Evolutionary conservation across 495 filamentous ascomycete genomes (phyloP).

Genomic region (Oidiodendron maius): DNA sequence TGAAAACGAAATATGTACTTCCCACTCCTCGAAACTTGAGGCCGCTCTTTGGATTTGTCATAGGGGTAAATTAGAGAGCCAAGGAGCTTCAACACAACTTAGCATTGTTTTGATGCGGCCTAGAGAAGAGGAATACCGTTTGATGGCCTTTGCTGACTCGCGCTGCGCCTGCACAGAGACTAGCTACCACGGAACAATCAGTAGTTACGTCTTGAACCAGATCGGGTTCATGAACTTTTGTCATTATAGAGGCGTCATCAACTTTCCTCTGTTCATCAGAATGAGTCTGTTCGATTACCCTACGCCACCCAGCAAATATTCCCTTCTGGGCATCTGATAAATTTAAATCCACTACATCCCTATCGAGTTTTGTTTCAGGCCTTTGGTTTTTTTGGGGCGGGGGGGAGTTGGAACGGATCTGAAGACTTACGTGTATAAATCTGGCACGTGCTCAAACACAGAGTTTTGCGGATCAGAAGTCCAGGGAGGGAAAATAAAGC

Average conservation of each 20-base stretch:
- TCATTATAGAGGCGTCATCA: conserved; percentile 41
- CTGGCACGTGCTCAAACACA: conserved; percentile 12
- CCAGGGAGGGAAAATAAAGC: conserved; percentile 81
- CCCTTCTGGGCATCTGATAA: conserved; percentile 66
- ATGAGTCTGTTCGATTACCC: conserved; percentile 62
- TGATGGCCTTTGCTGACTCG: conserved; percentile 54
- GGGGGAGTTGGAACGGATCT: not conserved
- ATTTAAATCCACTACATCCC: conserved; percentile 59
- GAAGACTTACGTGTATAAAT: conserved; percentile 20
- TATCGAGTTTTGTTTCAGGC: conserved; percentile 31
- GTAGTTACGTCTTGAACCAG: conserved; percentile 90
- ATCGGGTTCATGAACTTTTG: conserved; percentile 51
- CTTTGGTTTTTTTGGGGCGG: no score
- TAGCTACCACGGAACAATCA: conserved; percentile 95
- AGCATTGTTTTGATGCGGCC: not conserved
- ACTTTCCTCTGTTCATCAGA: no score
- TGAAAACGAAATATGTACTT: conserved; percentile 90
- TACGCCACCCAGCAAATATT: conserved; percentile 76
- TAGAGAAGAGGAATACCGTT: conserved; percentile 35
- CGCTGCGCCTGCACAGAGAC: conserved; percentile 78
- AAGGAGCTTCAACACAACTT: conserved; percentile 47
- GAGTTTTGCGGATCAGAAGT: conserved; percentile 42
- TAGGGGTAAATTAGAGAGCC: conserved; percentile 68
- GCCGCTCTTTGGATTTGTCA: conserved; percentile 45
- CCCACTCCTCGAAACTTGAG: conserved; percentile 63